Evolutionary conservation across 139 green algal genomes (phyloP).

Genomic region (Chlorella sorokiniana): DNA sequence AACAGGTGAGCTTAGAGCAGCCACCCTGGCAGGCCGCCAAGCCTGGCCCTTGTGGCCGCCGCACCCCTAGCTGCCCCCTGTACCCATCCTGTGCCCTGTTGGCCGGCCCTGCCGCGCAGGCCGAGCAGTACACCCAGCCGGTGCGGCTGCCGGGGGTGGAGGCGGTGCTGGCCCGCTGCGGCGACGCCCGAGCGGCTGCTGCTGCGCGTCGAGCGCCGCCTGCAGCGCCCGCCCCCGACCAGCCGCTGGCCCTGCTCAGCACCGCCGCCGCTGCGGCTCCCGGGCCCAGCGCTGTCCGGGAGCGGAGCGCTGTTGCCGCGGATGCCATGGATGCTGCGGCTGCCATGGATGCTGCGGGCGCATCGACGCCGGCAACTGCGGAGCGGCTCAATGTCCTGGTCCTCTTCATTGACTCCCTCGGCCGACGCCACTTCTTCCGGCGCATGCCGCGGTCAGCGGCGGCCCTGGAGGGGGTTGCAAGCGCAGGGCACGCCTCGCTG

Average conservation of each 20-base stretch:
- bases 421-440: constrained; percentile 27
- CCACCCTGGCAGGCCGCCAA: too few relatives aligned
- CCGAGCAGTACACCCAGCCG: background rate
- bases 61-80: background rate
- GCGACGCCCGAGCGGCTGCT: constrained; percentile 3
- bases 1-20: too few relatives aligned
- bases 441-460: constrained; percentile 18
- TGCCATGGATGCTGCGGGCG: background rate
- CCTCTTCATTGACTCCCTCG: constrained; percentile 13
- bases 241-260: background rate
- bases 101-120: background rate
- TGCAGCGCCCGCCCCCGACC: background rate
- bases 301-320: too few relatives aligned
- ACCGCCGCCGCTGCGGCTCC: background rate
- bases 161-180: constrained; percentile 20
- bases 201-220: background rate
- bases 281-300: background rate
- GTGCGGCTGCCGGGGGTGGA: constrained; percentile 4
- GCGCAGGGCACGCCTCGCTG: background rate
- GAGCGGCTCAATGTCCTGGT: constrained; percentile 5
- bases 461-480: background rate
- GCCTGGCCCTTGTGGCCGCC: background rate
- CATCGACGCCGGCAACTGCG: background rate
- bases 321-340: too few relatives aligned
- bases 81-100: background rate